Evolutionary conservation across 1,284 basidiomycete genomes (phyloP).

Genomic region (Anthracocystis walkeri): DNA sequence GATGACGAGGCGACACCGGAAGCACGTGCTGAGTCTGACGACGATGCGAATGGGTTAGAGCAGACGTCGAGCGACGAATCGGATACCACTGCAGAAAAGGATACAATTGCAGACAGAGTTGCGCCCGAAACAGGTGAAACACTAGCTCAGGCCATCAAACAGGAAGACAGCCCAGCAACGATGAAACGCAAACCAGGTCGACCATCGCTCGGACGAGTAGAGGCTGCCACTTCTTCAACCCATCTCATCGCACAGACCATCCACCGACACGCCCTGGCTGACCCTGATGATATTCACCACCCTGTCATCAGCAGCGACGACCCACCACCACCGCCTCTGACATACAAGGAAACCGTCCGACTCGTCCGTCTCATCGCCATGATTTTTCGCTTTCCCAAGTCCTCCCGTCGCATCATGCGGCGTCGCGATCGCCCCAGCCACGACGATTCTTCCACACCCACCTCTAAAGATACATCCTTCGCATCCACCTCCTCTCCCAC

Average conservation of each 20-base stretch:
- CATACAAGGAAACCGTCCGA: slow-evolving; percentile 45
- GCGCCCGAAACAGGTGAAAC: not conserved
- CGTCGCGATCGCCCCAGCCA: not conserved
- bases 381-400: slow-evolving; percentile 46
- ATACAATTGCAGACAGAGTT: not conserved
- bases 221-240: slow-evolving; percentile 5
- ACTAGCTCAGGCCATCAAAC: not conserved
- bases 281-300: not conserved
- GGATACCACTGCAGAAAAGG: not conserved
- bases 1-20: not conserved
- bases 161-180: not conserved
- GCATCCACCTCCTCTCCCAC: not conserved
- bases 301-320: too few relatives aligned
- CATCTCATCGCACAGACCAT: slow-evolving; percentile 21
- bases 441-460: not conserved
- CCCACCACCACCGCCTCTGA: slow-evolving; percentile 17
- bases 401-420: slow-evolving; percentile 29
- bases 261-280: slow-evolving; percentile 8
- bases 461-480: not conserved
- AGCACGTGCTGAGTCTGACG: slow-evolving; percentile 9
- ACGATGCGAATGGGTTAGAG: slow-evolving; percentile 10
- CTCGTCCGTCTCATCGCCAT: slow-evolving; percentile 39
- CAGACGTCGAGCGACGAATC: slow-evolving; percentile 26
- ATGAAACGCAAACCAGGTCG: not conserved
- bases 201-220: not conserved